A percentile compares a stretch with the other conserved stretches of the same genome.
phyloP scores from a whole-genome alignment of 2,329 filamentous ascomycete species.

The Apiospora sp. region DNA sequence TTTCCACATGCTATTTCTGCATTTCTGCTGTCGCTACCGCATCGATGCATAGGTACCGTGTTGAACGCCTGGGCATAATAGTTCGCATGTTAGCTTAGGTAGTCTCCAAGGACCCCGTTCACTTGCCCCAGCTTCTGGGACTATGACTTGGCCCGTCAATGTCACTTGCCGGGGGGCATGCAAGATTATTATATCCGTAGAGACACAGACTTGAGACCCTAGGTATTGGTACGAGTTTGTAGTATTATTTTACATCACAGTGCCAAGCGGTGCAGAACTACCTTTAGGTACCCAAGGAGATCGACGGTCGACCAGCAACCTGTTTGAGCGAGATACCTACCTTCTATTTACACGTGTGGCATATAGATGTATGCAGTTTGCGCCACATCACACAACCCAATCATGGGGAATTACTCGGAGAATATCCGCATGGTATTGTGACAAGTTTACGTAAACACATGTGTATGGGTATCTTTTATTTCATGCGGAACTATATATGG shows the following conservation, averaged over 20 bases:
- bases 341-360: no score
- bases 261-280: not conserved
- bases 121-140: slow-evolving; percentile 9
- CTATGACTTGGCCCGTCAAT: not conserved
- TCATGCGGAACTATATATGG: not conserved
- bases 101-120: not conserved
- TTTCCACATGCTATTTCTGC: slow-evolving; percentile 1
- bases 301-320: not conserved
- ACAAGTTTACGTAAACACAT: not conserved
- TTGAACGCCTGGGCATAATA: slow-evolving; percentile 8
- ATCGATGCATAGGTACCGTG: not conserved
- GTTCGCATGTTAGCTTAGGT: slow-evolving; percentile 4
- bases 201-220: not conserved
- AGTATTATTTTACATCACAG: not conserved
- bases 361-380: not conserved
- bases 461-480: not conserved
- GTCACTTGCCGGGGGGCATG: not conserved
- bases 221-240: not conserved
- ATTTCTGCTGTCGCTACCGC: not conserved
- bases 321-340: not conserved
- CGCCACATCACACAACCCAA: not conserved
- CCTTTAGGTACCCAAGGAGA: not conserved
- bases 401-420: not conserved
- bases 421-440: not conserved
- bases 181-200: not conserved